Evolutionary conservation across 2,329 filamentous ascomycete genomes (phyloP).

Genomic region (Berkeleyomyces rouxiae): DNA sequence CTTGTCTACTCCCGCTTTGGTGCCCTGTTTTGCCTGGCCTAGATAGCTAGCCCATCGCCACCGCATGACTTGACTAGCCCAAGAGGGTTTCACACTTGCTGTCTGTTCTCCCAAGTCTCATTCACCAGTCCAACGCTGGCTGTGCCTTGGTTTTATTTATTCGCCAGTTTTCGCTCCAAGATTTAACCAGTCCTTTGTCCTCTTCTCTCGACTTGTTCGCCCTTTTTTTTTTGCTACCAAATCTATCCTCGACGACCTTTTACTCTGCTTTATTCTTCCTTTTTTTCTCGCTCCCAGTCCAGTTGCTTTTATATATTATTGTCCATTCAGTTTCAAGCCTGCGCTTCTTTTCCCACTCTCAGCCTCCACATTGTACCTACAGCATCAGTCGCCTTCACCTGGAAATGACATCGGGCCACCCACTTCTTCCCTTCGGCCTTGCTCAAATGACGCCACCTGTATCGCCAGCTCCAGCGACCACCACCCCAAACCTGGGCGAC

Average conservation of each 20-base stretch:
- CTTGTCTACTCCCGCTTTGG: neutral
- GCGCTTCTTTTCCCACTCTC: neutral
- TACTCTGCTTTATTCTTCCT: neutral
- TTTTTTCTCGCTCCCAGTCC: neutral
- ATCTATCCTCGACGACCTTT: neutral
- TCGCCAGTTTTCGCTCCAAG: neutral
- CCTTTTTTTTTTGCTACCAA: neutral
- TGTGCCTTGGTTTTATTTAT: neutral
- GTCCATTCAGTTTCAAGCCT: neutral
- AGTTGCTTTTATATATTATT: neutral
- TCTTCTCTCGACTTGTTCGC: neutral
- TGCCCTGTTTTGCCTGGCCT: neutral
- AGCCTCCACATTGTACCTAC: neutral
- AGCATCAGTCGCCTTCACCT: neutral
- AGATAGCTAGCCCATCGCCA: neutral
- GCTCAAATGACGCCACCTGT: conserved; percentile 13
- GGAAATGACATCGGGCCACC: neutral
- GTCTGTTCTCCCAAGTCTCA: neutral
- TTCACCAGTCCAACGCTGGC: neutral
- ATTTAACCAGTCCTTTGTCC: neutral
- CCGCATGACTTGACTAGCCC: neutral
- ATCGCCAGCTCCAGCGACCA: conserved; percentile 8
- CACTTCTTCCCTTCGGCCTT: conserved; percentile 6
- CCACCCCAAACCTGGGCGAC: conserved; percentile 6
- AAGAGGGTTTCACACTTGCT: neutral